A percentile compares a stretch with the other conserved stretches of the same genome.
phyloP scores from a whole-genome alignment of 176 grass and related monocot species.

The Tillandsia fasciculata region DNA sequence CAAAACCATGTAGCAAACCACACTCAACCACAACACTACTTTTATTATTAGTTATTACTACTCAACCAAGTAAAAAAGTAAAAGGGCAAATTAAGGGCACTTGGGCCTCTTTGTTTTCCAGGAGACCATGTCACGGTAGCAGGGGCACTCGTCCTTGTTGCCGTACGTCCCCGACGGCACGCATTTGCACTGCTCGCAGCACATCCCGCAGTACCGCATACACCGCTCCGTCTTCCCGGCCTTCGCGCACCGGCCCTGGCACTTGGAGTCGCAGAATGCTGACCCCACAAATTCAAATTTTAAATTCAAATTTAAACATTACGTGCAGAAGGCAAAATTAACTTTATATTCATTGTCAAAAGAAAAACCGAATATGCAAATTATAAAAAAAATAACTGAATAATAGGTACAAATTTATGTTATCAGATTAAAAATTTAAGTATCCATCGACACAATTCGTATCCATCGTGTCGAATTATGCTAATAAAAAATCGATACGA shows the following conservation, averaged over 20 bases:
- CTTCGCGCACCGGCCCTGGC: conserved; percentile 44
- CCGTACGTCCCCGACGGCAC: conserved; percentile 69
- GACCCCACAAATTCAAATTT: background rate
- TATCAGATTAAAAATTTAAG: too few relatives aligned
- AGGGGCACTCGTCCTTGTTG: conserved; percentile 77
- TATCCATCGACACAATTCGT: too few relatives aligned
- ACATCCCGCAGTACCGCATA: conserved; percentile 51
- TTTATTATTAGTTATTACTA: background rate
- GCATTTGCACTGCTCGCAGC: conserved; percentile 51
- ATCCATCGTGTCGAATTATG: too few relatives aligned
- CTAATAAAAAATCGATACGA: too few relatives aligned
- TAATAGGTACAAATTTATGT: too few relatives aligned
- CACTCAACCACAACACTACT: background rate
- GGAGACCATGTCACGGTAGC: conserved; percentile 68
- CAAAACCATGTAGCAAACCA: background rate
- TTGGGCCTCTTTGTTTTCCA: conserved; percentile 41
- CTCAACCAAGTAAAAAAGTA: background rate
- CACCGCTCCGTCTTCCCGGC: conserved; percentile 44
- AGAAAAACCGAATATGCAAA: too few relatives aligned
- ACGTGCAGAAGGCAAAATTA: too few relatives aligned
- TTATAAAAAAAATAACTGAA: too few relatives aligned
- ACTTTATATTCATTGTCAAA: too few relatives aligned
- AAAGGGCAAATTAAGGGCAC: conserved; percentile 35
- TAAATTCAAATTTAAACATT: too few relatives aligned
- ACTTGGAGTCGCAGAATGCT: conserved; percentile 52